Conservation (phyloP, 306 rosid genomes). For the Hippophae gyantsensis region DNA sequence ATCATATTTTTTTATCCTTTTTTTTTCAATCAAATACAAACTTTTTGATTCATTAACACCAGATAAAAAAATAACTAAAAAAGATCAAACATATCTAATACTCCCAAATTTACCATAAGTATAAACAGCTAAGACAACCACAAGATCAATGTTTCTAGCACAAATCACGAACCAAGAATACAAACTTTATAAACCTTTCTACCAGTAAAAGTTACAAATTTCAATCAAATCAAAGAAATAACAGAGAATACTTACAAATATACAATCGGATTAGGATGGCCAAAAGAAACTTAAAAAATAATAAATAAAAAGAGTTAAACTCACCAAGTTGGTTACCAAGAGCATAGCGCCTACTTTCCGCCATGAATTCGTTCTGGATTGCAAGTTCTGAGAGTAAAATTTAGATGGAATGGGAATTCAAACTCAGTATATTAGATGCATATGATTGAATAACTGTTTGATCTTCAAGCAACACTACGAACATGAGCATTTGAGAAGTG, state of each 20-base stretch:
- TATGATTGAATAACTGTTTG: neutral
- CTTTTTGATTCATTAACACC: too few relatives aligned
- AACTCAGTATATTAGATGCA: neutral
- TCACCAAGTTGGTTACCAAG: constrained; percentile 32
- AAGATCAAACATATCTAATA: too few relatives aligned
- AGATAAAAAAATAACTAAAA: too few relatives aligned
- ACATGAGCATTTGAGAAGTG: neutral
- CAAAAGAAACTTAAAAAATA: neutral
- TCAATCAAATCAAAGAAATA: neutral
- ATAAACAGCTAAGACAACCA: too few relatives aligned
- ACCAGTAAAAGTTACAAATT: neutral
- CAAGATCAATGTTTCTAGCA: too few relatives aligned
- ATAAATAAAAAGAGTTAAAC: constrained; percentile 4
- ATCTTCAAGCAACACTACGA: neutral
- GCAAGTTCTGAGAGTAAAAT: neutral
- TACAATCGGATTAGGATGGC: neutral
- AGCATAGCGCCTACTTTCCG: constrained; percentile 28
- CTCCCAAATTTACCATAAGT: too few relatives aligned
- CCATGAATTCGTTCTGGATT: constrained; percentile 25
- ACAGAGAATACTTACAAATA: constrained; percentile 4
- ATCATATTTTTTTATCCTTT: too few relatives aligned
- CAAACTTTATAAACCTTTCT: neutral
- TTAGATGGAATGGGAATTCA: constrained; percentile 1
- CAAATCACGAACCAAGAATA: neutral
- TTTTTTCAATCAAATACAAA: too few relatives aligned